These are phyloP conservation scores for Jasminum sambac DNA, from an alignment of 257 asterid genomes.

Conservation along the genomic window DNA sequence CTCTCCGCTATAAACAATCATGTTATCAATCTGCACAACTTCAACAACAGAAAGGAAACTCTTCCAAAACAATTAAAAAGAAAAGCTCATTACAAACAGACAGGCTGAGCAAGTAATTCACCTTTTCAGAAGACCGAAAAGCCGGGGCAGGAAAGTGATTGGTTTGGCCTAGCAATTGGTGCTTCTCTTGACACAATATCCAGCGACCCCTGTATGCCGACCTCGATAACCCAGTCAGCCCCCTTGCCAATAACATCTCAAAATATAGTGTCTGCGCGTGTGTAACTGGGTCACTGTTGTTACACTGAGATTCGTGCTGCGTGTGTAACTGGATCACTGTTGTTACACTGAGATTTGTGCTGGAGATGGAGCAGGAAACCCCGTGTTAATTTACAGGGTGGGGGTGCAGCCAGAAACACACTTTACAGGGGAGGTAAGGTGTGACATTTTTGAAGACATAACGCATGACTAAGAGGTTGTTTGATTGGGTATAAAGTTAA, in stretches of 20 bases:
- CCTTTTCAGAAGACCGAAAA: slow-evolving; percentile 46
- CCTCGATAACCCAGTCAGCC: slow-evolving; percentile 49
- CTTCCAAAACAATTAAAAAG: not conserved
- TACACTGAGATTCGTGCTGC: too few species aligned
- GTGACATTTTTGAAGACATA: too few species aligned
- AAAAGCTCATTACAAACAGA: not conserved
- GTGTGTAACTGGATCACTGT: too few species aligned
- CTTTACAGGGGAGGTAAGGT: too few species aligned
- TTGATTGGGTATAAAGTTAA: too few species aligned
- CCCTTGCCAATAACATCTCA: slow-evolving; percentile 37
- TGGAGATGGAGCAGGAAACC: too few species aligned
- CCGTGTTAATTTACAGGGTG: too few species aligned
- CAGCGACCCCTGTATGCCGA: slow-evolving; percentile 40
- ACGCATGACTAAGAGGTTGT: too few species aligned
- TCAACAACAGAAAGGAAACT: not conserved
- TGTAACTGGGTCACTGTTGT: too few species aligned
- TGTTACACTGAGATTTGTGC: too few species aligned
- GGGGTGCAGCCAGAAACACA: too few species aligned
- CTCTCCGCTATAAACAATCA: not conserved
- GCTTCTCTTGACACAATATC: slow-evolving; percentile 25
- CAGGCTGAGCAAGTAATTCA: slow-evolving; percentile 21
- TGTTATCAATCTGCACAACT: not conserved
- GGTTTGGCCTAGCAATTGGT: slow-evolving; percentile 37
- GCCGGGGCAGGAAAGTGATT: slow-evolving; percentile 33
- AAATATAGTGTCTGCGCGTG: too few species aligned